phyloP scores from a whole-genome alignment of 345 rosid species.

The Eucalyptus grandis region DNA sequence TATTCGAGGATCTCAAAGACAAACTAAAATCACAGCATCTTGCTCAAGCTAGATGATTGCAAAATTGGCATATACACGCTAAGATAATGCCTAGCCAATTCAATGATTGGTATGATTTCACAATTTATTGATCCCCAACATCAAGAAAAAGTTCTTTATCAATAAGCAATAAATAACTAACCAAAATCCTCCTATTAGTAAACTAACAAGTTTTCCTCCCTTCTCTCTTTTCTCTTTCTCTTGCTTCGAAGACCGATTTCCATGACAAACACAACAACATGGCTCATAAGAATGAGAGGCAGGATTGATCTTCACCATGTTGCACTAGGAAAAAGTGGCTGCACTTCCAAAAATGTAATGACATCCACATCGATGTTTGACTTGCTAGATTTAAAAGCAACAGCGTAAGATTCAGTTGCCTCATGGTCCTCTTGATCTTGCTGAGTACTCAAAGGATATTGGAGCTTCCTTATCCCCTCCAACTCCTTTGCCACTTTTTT shows the following conservation, averaged over 20 bases:
- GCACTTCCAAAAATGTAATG: neutral
- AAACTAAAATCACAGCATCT: neutral
- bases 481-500: neutral
- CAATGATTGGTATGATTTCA: neutral
- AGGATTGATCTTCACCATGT: neutral
- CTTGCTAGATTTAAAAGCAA: neutral
- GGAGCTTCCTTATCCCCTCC: neutral
- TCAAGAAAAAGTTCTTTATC: rapidly evolving
- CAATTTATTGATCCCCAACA: neutral
- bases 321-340: neutral
- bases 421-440: neutral
- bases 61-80: neutral
- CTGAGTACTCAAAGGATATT: neutral
- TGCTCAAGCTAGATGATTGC: neutral
- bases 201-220: neutral
- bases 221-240: neutral
- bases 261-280: rapidly evolving
- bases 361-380: rapidly evolving
- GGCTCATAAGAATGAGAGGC: neutral
- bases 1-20: neutral
- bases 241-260: neutral
- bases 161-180: neutral
- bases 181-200: neutral
- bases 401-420: neutral
- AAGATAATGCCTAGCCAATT: neutral